Conservation (phyloP, 192 early-diverging fungal genomes). For the Rhizoclosmatium globosum region DNA sequence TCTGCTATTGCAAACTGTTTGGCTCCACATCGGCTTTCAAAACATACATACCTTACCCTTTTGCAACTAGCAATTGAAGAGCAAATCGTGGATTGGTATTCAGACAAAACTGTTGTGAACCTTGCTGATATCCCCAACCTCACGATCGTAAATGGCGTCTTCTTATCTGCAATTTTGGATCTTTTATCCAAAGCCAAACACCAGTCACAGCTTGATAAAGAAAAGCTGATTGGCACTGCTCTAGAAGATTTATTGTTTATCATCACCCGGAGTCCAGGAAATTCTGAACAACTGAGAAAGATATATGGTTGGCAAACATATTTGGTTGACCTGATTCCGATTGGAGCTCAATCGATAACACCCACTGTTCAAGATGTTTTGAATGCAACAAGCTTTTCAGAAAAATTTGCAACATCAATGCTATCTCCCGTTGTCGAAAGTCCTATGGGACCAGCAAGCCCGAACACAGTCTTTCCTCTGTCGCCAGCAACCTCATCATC, state of each 20-base stretch:
- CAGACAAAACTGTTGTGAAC: constrained; percentile 15
- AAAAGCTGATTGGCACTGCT: background rate
- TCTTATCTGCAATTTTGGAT: constrained; percentile 29
- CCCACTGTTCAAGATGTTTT: background rate
- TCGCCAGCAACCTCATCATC: background rate
- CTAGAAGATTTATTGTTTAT: constrained; percentile 22
- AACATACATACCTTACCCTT: constrained; percentile 33
- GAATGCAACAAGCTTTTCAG: background rate
- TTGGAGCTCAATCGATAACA: background rate
- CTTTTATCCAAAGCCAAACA: constrained; percentile 9
- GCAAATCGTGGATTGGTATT: constrained; percentile 39
- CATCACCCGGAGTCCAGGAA: constrained; percentile 24
- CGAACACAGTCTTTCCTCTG: background rate
- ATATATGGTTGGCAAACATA: constrained; percentile 43
- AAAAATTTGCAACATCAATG: background rate
- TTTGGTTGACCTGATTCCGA: constrained; percentile 26
- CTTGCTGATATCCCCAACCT: constrained; percentile 33
- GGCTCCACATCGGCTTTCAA: constrained; percentile 14
- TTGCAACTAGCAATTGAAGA: constrained; percentile 51
- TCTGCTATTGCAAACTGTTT: constrained; percentile 19
- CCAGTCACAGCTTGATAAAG: background rate
- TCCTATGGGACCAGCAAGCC: constrained; percentile 13
- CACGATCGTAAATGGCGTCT: constrained; percentile 35
- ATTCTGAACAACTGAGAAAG: constrained; percentile 44
- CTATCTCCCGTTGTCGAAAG: constrained; percentile 30